Conservation (phyloP, 768 basidiomycete species). For the Collybia mongolica region DNA sequence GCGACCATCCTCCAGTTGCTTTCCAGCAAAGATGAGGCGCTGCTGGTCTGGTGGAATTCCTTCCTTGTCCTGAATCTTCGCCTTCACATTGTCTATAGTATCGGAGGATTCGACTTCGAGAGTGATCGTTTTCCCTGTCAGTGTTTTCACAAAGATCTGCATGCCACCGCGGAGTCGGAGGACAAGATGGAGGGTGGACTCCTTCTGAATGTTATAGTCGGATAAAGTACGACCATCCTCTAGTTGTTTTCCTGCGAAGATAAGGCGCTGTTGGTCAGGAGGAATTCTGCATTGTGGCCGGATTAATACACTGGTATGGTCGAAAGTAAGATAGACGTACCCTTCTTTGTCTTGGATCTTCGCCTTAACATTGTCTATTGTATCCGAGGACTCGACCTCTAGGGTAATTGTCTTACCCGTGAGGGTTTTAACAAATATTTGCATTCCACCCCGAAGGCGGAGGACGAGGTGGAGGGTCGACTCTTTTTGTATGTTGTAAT, state of each 20-base stretch:
- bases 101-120: slow-evolving; percentile 86
- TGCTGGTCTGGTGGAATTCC: slow-evolving; percentile 86
- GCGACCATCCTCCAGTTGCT: slow-evolving; percentile 89
- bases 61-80: slow-evolving; percentile 94
- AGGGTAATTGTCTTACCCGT: slow-evolving; percentile 92
- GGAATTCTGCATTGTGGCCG: slow-evolving; percentile 46
- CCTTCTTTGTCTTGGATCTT: slow-evolving; percentile 88
- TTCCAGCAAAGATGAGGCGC: slow-evolving; percentile 89
- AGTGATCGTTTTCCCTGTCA: slow-evolving; percentile 93
- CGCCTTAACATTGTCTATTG: slow-evolving; percentile 76
- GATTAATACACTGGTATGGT: not conserved
- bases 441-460: slow-evolving; percentile 57
- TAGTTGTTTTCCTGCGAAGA: slow-evolving; percentile 94
- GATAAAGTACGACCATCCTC: slow-evolving; percentile 91
- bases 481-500: slow-evolving; percentile 70
- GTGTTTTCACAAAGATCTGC: slow-evolving; percentile 81
- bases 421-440: slow-evolving; percentile 87
- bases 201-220: slow-evolving; percentile 94
- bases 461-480: slow-evolving; percentile 57
- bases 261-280: slow-evolving; percentile 92
- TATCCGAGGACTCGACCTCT: slow-evolving; percentile 78
- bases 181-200: slow-evolving; percentile 87
- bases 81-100: slow-evolving; percentile 86
- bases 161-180: slow-evolving; percentile 91
- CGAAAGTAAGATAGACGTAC: slow-evolving; percentile 12